Evolutionary conservation across 352 stramenopile species (phyloP).

Genomic region (Phytophthora europaea): DNA sequence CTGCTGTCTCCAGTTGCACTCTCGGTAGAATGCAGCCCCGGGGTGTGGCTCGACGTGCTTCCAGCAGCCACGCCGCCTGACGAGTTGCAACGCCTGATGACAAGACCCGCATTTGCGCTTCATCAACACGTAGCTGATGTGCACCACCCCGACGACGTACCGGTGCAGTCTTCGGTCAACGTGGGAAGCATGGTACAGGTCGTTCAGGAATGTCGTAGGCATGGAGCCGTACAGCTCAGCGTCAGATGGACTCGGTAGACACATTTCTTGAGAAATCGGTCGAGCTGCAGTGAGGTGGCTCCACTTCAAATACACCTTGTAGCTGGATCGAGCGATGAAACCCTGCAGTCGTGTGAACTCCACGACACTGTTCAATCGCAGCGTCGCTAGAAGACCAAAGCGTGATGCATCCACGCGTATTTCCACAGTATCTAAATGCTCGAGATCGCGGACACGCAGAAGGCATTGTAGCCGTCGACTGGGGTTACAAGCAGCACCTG

Average conservation of each 20-base stretch:
- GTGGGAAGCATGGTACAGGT: slow-evolving; percentile 48
- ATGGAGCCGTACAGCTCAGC: slow-evolving; percentile 53
- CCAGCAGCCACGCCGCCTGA: slow-evolving; percentile 57
- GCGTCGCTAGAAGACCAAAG: slow-evolving; percentile 46
- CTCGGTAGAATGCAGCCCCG: slow-evolving; percentile 12
- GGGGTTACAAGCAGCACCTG: not conserved
- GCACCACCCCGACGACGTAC: slow-evolving; percentile 72
- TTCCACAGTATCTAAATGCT: slow-evolving; percentile 53
- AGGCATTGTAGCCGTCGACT: slow-evolving; percentile 38
- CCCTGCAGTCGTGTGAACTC: slow-evolving; percentile 67
- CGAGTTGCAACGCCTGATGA: slow-evolving; percentile 53
- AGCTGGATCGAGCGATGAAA: slow-evolving; percentile 64
- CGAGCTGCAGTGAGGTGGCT: slow-evolving; percentile 41
- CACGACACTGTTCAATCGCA: slow-evolving; percentile 50
- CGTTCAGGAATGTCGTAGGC: slow-evolving; percentile 47
- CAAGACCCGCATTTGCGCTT: slow-evolving; percentile 77
- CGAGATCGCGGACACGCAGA: slow-evolving; percentile 54
- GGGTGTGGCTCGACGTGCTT: slow-evolving; percentile 31
- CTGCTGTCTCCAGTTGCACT: slow-evolving; percentile 35
- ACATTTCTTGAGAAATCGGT: not conserved
- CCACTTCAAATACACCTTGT: slow-evolving; percentile 78
- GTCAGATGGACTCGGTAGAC: slow-evolving; percentile 23
- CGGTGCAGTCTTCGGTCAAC: slow-evolving; percentile 68
- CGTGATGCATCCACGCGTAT: slow-evolving; percentile 56
- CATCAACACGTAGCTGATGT: slow-evolving; percentile 79